These are phyloP conservation scores for Medicago ruthenica DNA, from an alignment of 306 rosid genomes.

Conservation along the genomic window DNA sequence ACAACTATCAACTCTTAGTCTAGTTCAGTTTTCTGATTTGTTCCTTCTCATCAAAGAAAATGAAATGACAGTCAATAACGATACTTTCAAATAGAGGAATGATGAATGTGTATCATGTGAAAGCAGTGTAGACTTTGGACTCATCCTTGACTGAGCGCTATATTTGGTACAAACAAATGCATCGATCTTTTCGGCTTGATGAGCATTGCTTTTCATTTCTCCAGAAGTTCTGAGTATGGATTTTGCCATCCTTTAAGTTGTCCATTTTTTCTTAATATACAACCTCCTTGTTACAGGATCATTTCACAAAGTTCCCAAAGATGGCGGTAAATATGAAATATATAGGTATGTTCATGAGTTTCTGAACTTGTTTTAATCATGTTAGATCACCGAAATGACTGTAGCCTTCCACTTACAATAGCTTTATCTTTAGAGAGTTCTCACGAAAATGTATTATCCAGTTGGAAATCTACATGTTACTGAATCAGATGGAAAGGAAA, in stretches of 20 bases:
- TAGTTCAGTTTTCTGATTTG: conserved; percentile 12
- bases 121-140: conserved; percentile 25
- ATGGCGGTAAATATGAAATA: conserved; percentile 82
- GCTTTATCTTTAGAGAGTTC: conserved; percentile 18
- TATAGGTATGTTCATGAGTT: conserved; percentile 66
- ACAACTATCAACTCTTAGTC: conserved; percentile 15
- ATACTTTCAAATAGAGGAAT: neutral
- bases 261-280: conserved; percentile 32
- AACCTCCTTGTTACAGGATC: conserved; percentile 58
- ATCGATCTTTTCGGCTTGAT: conserved; percentile 25
- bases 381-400: neutral
- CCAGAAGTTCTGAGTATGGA: conserved; percentile 21
- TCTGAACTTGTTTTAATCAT: neutral
- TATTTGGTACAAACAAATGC: conserved; percentile 30
- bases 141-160: conserved; percentile 11
- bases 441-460: neutral
- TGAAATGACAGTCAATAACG: neutral
- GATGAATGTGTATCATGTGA: conserved; percentile 7
- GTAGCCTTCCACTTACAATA: conserved; percentile 9
- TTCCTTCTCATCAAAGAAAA: conserved; percentile 11
- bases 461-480: conserved; percentile 1
- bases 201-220: conserved; percentile 39
- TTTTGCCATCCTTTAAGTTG: conserved; percentile 29
- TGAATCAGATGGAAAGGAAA: conserved; percentile 27
- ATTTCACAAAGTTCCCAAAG: conserved; percentile 68